A percentile compares a stretch with the other conserved stretches of the same genome.
These are phyloP conservation scores for Elaeis guineensis DNA, from an alignment of 176 grass and related monocot species.

Conservation along the genomic window DNA sequence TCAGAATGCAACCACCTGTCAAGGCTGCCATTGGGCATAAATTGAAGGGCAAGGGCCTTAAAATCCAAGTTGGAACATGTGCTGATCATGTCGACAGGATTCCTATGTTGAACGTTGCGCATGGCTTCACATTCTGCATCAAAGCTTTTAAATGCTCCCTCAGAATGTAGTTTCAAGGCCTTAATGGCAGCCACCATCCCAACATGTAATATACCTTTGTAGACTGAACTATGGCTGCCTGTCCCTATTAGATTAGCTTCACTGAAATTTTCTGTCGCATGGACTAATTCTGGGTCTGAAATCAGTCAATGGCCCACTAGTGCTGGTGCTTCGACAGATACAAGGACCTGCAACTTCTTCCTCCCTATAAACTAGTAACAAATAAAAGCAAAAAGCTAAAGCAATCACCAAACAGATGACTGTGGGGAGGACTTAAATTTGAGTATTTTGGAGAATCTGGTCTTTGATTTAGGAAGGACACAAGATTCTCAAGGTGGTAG, in stretches of 20 bases:
- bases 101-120: slow-evolving; percentile 16
- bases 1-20: slow-evolving; percentile 17
- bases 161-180: slow-evolving; percentile 5
- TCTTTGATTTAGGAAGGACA: slow-evolving; percentile 7
- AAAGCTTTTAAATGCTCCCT: slow-evolving; percentile 8
- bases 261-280: slow-evolving; percentile 17
- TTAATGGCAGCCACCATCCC: slow-evolving; percentile 1
- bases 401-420: background rate
- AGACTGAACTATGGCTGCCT: slow-evolving; percentile 22
- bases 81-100: slow-evolving; percentile 19
- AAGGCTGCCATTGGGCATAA: slow-evolving; percentile 26
- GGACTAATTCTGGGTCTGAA: slow-evolving; percentile 19
- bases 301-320: slow-evolving; percentile 2
- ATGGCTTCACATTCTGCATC: slow-evolving; percentile 13
- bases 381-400: slow-evolving; percentile 1
- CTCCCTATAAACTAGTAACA: background rate
- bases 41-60: slow-evolving; percentile 21
- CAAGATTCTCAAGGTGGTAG: slow-evolving; percentile 14
- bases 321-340: background rate
- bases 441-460: background rate
- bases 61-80: slow-evolving; percentile 25
- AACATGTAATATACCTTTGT: slow-evolving; percentile 16
- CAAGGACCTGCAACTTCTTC: background rate
- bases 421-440: slow-evolving; percentile 6
- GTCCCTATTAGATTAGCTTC: slow-evolving; percentile 17